Evolutionary conservation across 1,284 basidiomycete genomes (phyloP), one percentile per base, ranked within the genome.

Genomic region (Schizophyllum amplum): DNA sequence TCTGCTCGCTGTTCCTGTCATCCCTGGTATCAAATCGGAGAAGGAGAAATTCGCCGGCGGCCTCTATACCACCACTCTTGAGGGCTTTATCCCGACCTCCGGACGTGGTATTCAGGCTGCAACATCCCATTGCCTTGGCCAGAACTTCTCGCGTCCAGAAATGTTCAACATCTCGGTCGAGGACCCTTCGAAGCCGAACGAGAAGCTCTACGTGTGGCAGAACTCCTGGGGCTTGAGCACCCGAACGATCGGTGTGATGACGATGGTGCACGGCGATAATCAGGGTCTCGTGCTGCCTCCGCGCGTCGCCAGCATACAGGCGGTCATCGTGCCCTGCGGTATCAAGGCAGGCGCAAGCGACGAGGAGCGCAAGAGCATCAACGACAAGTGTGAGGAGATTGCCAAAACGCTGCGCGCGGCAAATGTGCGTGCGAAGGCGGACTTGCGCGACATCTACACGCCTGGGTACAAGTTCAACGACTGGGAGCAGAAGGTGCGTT

Each of bases 41-140:
- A 99, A 99, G 76, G 96, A 99, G 75, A 99, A 98, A 74, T 99
- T 99, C 65, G 96, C 97, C 7, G 96, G 96, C 56, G 97, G 92
- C 1, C 80, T 96, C 68, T 99, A 99, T 78, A 99, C 97, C 23
- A 99, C 97, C 47, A 98, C 97, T 47, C 84, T 98, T 57, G 96
- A 99, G 73, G 96, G 96, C 53, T 99, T 98, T 78, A 89, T 99
- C 66, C 94, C 97, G 7, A 94, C 95, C 9, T 91, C 96, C 13
- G 97, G 96, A 27, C 90, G 97, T 61, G 97, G 96, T 62, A 98
- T 99, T 68, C 96, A 99, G 76, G 96, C 84, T 48, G 96, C 85
- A n/a, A 99, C 96, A 0, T 98, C 94, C 24, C 96, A 99, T 71
- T 96, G 93, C 71, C 84, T 99, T 27, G 97, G 97, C 46, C 96